These are phyloP conservation scores for Cercospora zeae-maydis DNA, from an alignment of 2,329 filamentous ascomycete species.

Conservation along the genomic window DNA sequence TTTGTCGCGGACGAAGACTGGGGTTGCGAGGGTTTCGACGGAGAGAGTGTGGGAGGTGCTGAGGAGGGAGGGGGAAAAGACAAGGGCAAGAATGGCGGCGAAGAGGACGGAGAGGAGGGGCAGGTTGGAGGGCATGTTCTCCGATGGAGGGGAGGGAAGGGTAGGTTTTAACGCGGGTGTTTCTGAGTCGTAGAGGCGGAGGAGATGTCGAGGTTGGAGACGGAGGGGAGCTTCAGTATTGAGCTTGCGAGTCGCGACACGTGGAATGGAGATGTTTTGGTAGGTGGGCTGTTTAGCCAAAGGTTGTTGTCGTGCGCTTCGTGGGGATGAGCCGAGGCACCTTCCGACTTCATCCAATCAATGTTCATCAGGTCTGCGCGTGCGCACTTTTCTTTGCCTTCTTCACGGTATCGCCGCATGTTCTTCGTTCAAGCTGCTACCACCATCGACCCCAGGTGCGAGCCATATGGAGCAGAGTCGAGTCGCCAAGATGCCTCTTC, in stretches of 20 bases:
- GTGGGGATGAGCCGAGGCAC: neutral
- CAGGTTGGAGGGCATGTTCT: slow-evolving; percentile 9
- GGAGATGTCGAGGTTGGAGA: neutral
- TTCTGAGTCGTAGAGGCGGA: neutral
- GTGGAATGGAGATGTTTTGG: neutral
- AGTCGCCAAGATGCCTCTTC: too few species aligned
- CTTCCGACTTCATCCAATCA: neutral
- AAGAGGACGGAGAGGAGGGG: slow-evolving; percentile 7
- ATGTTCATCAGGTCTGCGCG: too few species aligned
- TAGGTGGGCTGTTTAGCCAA: slow-evolving; percentile 1
- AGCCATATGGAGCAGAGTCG: too few species aligned
- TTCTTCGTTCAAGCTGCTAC: too few species aligned
- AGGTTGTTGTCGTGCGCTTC: neutral
- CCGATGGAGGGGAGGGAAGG: too few species aligned
- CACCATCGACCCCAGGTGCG: too few species aligned
- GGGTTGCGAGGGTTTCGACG: slow-evolving; percentile 7
- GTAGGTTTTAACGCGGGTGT: neutral
- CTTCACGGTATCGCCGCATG: too few species aligned
- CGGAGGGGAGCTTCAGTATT: neutral
- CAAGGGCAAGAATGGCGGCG: neutral
- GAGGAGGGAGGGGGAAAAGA: slow-evolving; percentile 14
- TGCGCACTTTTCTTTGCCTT: too few species aligned
- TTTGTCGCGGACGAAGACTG: slow-evolving; percentile 9
- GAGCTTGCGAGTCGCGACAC: slow-evolving; percentile 1
- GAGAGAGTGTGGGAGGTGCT: slow-evolving; percentile 1